A percentile compares a stretch with the other conserved stretches of the same genome.
Conservation (phyloP, 2,329 filamentous ascomycete species). For the Pseudohalonectria lignicola region DNA sequence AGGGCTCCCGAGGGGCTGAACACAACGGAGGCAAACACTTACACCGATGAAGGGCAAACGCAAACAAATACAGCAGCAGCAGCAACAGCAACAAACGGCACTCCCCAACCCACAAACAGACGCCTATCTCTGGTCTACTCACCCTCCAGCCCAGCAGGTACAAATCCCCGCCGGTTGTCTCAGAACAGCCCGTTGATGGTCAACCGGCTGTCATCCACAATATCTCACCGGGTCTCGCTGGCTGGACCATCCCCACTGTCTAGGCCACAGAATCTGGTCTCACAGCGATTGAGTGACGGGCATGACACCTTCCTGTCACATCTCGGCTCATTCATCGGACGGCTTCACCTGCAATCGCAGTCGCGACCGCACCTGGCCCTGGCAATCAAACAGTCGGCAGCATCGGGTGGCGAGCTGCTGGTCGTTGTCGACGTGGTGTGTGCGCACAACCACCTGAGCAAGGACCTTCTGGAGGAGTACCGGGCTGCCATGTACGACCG, state of each 20-base stretch:
- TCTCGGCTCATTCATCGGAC: conserved; percentile 85
- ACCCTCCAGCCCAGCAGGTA: conserved; percentile 8
- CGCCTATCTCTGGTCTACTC: conserved; percentile 34
- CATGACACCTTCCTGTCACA: conserved; percentile 87
- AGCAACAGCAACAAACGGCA: too few species aligned
- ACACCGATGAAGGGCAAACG: conserved; percentile 15
- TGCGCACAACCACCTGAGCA: conserved; percentile 60
- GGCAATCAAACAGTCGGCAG: conserved; percentile 74
- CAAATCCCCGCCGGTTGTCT: conserved; percentile 21
- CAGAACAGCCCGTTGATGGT: conserved; percentile 23
- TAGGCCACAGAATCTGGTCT: conserved; percentile 64
- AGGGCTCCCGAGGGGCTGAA: conserved; percentile 25
- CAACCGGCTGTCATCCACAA: conserved; percentile 39
- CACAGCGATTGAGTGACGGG: conserved; percentile 65
- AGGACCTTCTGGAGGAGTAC: conserved; percentile 54
- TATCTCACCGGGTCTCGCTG: conserved; percentile 68
- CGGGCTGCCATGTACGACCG: conserved; percentile 69
- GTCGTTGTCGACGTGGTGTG: conserved; percentile 74
- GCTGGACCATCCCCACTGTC: conserved; percentile 53
- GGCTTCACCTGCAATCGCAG: conserved; percentile 82
- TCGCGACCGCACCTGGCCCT: conserved; percentile 73
- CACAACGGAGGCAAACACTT: conserved; percentile 9
- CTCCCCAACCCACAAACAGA: conserved; percentile 24
- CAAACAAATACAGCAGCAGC: too few species aligned
- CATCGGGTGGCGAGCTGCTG: conserved; percentile 69